Evolutionary conservation across 208 protist species (phyloP).

Genomic region (Naegleria lovaniensis): DNA sequence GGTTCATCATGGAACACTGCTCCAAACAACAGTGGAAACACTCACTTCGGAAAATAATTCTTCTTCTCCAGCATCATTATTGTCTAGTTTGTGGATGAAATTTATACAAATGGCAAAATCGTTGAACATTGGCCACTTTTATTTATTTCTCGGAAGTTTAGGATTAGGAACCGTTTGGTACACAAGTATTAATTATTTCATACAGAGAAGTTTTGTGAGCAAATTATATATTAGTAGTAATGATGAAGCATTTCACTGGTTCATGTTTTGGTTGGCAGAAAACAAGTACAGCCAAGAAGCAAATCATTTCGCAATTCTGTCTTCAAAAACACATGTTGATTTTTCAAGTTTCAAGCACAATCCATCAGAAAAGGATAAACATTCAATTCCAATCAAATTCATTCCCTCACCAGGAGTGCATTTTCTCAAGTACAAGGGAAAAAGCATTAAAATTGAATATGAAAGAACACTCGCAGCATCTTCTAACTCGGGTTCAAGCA

Average conservation of each 20-base stretch:
- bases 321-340: constrained; percentile 15
- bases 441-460: background rate
- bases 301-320: background rate
- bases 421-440: background rate
- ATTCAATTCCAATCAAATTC: constrained; percentile 1
- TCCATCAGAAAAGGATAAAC: constrained; percentile 14
- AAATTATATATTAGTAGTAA: background rate
- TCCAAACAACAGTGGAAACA: too few relatives aligned
- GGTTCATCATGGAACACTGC: too few relatives aligned
- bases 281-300: background rate
- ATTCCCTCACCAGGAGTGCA: constrained; percentile 6
- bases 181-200: background rate
- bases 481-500: too few relatives aligned
- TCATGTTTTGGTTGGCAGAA: background rate
- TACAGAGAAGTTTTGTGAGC: background rate
- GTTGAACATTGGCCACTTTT: background rate
- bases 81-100: background rate
- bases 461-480: background rate
- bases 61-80: background rate
- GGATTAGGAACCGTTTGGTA: background rate
- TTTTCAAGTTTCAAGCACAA: background rate
- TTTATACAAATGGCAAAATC: background rate
- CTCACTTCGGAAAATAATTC: too few relatives aligned
- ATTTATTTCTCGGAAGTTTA: background rate
- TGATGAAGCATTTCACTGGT: constrained; percentile 24